Evolutionary conservation across 331 rosid genomes (phyloP).

Genomic region (Phaseolus coccineus): DNA sequence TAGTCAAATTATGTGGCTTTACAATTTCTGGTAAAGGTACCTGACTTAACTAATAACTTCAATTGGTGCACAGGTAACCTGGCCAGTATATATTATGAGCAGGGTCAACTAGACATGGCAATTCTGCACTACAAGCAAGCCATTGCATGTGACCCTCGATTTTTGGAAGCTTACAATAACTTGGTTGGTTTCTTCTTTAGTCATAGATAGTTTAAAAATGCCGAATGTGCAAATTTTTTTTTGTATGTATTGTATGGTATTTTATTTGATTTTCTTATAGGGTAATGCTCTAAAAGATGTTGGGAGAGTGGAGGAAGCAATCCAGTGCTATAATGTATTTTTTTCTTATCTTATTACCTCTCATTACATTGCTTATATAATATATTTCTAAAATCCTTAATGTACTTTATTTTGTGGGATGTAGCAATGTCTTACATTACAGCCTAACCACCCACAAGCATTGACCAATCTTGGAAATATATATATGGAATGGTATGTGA

Average conservation of each 20-base stretch:
- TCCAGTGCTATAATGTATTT: conserved; percentile 88
- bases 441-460: conserved; percentile 99
- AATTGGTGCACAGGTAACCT: conserved; percentile 73
- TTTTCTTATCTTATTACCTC: conserved; percentile 24
- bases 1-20: conserved; percentile 7
- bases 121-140: conserved; percentile 97
- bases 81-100: conserved; percentile 92
- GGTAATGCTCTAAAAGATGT: conserved; percentile 96
- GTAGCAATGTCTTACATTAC: conserved; percentile 94
- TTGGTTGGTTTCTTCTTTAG: conserved; percentile 67
- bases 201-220: not conserved
- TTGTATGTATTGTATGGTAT: not conserved
- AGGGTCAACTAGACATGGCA: conserved; percentile 95
- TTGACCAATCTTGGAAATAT: conserved; percentile 98
- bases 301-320: conserved; percentile 96
- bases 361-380: conserved; percentile 2
- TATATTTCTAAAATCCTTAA: conserved; percentile 14
- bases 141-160: conserved; percentile 84
- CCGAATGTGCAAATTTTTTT: not conserved
- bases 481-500: conserved; percentile 94
- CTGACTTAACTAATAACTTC: not conserved
- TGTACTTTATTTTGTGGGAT: conserved; percentile 33
- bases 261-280: conserved; percentile 48
- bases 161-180: conserved; percentile 98
- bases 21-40: not conserved